phyloP scores from a whole-genome alignment of 441 rosid genomes.

The Aquilaria agallochum region DNA sequence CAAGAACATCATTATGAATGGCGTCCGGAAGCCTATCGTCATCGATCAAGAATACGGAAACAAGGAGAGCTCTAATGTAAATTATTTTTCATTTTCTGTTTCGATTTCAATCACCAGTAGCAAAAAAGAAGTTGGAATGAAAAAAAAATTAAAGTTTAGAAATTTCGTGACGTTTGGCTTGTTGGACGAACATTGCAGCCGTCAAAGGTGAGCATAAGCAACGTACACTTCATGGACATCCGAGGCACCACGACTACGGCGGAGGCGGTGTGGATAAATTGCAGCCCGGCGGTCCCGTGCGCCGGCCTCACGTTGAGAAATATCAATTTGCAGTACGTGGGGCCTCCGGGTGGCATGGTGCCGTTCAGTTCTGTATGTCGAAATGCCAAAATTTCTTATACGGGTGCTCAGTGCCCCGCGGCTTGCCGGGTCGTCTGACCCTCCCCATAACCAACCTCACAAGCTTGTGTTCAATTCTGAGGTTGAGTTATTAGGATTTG shows the following conservation, averaged over 20 bases:
- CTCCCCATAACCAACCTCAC: no score
- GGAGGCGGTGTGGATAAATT: conserved; percentile 34
- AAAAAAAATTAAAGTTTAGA: no score
- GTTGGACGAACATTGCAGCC: conserved; percentile 22
- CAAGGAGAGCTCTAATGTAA: conserved; percentile 12
- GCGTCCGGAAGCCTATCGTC: conserved; percentile 49
- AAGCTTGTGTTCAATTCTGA: no score
- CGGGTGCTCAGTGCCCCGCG: conserved; percentile 41
- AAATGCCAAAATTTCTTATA: conserved; percentile 23
- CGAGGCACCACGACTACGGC: conserved; percentile 44
- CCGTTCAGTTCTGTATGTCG: conserved; percentile 34
- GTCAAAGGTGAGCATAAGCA: conserved; percentile 44
- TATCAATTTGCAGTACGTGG: conserved; percentile 37
- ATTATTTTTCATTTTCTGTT: neutral
- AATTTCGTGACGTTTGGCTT: no score
- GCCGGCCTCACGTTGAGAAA: conserved; percentile 23
- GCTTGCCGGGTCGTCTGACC: conserved; percentile 24
- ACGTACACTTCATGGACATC: conserved; percentile 41
- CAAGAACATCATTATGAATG: conserved; percentile 34
- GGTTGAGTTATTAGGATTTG: no score
- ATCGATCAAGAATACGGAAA: conserved; percentile 50
- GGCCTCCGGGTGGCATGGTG: conserved; percentile 1
- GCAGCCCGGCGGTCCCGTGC: conserved; percentile 53
- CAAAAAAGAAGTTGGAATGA: no score
- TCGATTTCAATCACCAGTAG: neutral